These are phyloP conservation scores for Xylaria sp. DNA, from an alignment of 2,329 filamentous ascomycete species.

Conservation along the genomic window DNA sequence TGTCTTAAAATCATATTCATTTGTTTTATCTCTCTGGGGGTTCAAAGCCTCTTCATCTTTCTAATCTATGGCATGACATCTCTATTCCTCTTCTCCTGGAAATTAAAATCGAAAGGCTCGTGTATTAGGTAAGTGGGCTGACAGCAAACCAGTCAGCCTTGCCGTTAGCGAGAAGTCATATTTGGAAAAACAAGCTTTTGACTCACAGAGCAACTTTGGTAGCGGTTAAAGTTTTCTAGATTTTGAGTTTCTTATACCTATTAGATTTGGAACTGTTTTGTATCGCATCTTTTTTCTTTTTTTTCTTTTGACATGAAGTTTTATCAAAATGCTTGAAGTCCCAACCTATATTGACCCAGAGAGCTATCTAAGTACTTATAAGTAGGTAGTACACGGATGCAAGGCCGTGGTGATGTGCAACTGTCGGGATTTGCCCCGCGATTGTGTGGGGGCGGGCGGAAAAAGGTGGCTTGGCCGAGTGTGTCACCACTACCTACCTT, in stretches of 20 bases:
- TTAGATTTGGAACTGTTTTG: too few species aligned
- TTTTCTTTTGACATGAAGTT: neutral
- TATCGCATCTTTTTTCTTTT: neutral
- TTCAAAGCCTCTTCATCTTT: neutral
- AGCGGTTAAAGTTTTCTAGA: neutral
- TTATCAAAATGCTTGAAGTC: too few species aligned
- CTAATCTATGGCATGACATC: too few species aligned
- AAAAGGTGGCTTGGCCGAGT: conserved; percentile 30
- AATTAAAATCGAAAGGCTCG: neutral
- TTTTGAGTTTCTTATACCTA: neutral
- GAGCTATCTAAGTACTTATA: too few species aligned
- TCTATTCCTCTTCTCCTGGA: too few species aligned
- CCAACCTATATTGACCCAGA: too few species aligned
- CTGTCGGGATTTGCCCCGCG: conserved; percentile 33
- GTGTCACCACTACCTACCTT: conserved; percentile 31
- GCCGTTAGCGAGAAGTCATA: neutral
- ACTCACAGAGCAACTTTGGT: neutral
- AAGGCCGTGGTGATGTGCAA: neutral
- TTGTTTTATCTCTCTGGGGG: too few species aligned
- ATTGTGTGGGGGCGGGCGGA: conserved; percentile 1
- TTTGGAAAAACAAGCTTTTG: neutral
- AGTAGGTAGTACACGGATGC: neutral
- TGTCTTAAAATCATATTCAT: too few species aligned
- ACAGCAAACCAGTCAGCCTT: neutral
- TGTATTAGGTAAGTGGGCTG: neutral